Conservation (phyloP, 495 filamentous ascomycete species). For the Podospora appendiculata region DNA sequence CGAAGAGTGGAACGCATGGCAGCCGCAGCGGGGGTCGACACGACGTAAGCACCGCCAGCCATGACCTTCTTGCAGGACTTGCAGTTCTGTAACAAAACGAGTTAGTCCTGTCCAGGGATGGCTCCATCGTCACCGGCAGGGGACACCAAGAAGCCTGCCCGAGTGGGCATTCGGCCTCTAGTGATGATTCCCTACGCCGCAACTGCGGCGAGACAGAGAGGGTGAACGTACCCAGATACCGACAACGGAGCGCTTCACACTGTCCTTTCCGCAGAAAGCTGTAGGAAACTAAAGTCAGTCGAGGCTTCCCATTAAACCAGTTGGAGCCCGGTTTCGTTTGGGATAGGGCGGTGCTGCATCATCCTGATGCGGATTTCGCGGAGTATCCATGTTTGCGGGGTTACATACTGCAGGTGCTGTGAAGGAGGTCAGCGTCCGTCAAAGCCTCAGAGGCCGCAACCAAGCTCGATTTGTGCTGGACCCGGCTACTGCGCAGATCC, state of each 20-base stretch:
- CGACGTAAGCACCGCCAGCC: constrained; percentile 93
- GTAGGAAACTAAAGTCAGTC: not conserved
- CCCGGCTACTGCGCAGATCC: too few relatives aligned
- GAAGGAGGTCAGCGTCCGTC: not conserved
- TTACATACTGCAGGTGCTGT: constrained; percentile 69
- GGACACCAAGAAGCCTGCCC: too few relatives aligned
- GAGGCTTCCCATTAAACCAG: constrained; percentile 23
- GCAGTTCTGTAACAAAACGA: constrained; percentile 47
- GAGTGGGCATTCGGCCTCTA: too few relatives aligned
- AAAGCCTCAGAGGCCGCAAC: too few relatives aligned
- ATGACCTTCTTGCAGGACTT: constrained; percentile 87
- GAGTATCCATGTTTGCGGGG: constrained; percentile 8
- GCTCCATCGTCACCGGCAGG: too few relatives aligned
- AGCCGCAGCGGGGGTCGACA: constrained; percentile 92
- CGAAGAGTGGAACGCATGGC: constrained; percentile 96
- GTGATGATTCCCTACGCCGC: too few relatives aligned
- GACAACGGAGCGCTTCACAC: constrained; percentile 83
- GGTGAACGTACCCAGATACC: constrained; percentile 61
- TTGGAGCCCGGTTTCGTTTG: too few relatives aligned
- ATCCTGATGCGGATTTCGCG: not conserved
- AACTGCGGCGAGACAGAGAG: too few relatives aligned
- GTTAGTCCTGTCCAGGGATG: too few relatives aligned
- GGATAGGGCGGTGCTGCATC: not conserved
- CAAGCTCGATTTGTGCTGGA: too few relatives aligned
- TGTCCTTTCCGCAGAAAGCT: constrained; percentile 92